A percentile compares a stretch with the other conserved stretches of the same genome.
These are phyloP conservation scores for Paramyrothecium sp. DNA, from an alignment of 2,329 filamentous ascomycete species.

Conservation along the genomic window DNA sequence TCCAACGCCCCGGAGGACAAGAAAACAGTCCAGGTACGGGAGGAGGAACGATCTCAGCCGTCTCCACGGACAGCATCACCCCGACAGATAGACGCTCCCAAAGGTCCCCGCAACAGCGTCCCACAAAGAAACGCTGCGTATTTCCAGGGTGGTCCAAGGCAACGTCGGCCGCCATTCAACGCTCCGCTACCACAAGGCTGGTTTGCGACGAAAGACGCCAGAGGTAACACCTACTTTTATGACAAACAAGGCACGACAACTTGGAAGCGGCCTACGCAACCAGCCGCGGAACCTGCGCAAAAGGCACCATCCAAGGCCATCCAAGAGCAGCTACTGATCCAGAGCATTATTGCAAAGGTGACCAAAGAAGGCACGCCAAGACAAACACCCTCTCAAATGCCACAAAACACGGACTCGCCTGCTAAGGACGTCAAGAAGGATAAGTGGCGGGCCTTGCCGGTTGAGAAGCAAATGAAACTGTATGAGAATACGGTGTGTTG, in stretches of 20 bases:
- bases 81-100: conserved; percentile 51
- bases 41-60: conserved; percentile 35
- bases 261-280: conserved; percentile 74
- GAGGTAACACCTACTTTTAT: conserved; percentile 83
- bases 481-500: conserved; percentile 88
- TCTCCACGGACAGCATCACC: conserved; percentile 40
- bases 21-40: conserved; percentile 31
- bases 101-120: conserved; percentile 59
- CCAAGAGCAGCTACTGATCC: conserved; percentile 69
- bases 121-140: conserved; percentile 53
- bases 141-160: conserved; percentile 42
- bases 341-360: conserved; percentile 83
- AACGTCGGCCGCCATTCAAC: conserved; percentile 54
- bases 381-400: conserved; percentile 59
- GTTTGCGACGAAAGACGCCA: conserved; percentile 71
- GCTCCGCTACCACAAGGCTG: conserved; percentile 75
- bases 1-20: conserved; percentile 57
- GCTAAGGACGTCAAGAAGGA: conserved; percentile 61
- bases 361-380: conserved; percentile 63
- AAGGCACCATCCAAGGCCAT: conserved; percentile 64
- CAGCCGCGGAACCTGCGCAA: conserved; percentile 57
- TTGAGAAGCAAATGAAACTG: conserved; percentile 91
- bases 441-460: conserved; percentile 66
- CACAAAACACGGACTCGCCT: conserved; percentile 56
- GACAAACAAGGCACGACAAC: conserved; percentile 74